Base-by-base conservation (phyloP, 139 green algal species). In the Volvox africanus region DNA sequence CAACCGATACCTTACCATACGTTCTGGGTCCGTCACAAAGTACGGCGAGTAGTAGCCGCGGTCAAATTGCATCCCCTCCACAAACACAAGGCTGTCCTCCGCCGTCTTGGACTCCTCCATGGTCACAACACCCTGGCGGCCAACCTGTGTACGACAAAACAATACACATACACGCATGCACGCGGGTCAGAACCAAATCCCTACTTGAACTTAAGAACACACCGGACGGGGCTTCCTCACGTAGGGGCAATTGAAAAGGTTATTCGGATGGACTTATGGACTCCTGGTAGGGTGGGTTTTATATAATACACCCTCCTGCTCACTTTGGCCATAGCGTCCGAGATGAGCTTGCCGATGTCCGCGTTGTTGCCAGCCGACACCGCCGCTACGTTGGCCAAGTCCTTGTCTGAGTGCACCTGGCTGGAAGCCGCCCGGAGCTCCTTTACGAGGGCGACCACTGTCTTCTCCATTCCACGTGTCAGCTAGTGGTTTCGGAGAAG, bases 61-160 rank as follows among this genome's bases (percentile, higher is more conserved):
- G 89, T 99, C 98, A 93, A 99, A 99, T 96, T 99, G 97, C 98
- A 99, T 99, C 95, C 98, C 98, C 97, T 99, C 98, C 88, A 99
- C 98, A 80, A 99, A 98, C 82, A 98, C 93, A 80, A 99, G 93
- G 93, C 93, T 96, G 97, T 99, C 98, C 93, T 99, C 98, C 5
- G 97, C 97, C 0, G 98, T 99, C 92, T 98, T 98, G 91, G 89
- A 96, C 96, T 99, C 98, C 96, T 99, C 98, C 96, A 99, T 98
- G 86, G 98, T 99, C 73, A 99, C 98, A 76, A 99, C 98, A 78
- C 98, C 98, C 92, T 97, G 94, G 67, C 98, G 97, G 22, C 98
- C 98, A 71, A 99, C 97, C 35, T 91, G n/a, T 79, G 71, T 30
- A 35, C 14, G 20, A 35, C 14, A 35, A 20, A 36, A 21, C 71